These are phyloP conservation scores for Oryza brachyantha DNA, from an alignment of 176 grass and related monocot species.

Conservation along the genomic window DNA sequence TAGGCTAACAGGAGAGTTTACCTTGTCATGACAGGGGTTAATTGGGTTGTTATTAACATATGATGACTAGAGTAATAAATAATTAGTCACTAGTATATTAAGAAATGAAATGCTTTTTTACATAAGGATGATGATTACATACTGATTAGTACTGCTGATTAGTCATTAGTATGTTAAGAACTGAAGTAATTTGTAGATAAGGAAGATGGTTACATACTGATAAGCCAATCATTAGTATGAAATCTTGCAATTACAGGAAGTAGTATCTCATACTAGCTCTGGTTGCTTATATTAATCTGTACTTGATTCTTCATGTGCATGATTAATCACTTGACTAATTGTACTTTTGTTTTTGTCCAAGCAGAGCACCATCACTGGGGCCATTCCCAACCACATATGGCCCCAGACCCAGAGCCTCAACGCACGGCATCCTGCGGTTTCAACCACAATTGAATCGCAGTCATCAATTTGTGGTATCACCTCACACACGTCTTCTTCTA, in stretches of 20 bases:
- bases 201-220: neutral
- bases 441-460: conserved; percentile 68
- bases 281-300: neutral
- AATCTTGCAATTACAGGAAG: neutral
- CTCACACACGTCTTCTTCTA: neutral
- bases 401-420: conserved; percentile 51
- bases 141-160: too few relatives aligned
- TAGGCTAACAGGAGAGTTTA: neutral
- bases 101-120: neutral
- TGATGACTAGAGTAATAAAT: too few relatives aligned
- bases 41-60: neutral
- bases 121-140: too few relatives aligned
- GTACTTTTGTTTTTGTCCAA: neutral
- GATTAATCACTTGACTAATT: neutral
- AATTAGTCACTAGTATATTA: neutral
- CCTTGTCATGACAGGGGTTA: neutral
- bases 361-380: conserved; percentile 61
- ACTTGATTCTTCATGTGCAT: neutral
- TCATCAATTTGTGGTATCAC: conserved; percentile 66
- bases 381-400: conserved; percentile 50
- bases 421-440: conserved; percentile 44
- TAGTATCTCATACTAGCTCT: neutral
- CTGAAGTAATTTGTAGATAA: neutral
- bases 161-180: neutral
- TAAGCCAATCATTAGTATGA: neutral